Conservation (phyloP, 495 filamentous ascomycete genomes). For the Aspergillus ostianus region DNA sequence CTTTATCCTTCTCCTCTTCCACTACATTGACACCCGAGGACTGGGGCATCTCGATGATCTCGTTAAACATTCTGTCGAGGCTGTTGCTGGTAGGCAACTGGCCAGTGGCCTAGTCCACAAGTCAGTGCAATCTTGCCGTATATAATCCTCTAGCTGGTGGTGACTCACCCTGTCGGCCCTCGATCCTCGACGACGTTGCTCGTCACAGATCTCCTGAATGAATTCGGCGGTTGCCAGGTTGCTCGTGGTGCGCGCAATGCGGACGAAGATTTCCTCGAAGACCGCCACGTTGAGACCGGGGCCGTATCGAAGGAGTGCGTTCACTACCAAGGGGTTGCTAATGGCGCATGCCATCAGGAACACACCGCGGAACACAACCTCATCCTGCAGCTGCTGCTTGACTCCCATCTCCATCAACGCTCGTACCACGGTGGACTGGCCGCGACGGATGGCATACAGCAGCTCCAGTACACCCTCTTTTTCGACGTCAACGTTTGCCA, state of each 20-base stretch:
- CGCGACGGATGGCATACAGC: constrained; percentile 7
- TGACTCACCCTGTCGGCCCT: neutral
- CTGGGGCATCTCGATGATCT: neutral
- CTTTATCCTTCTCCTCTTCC: neutral
- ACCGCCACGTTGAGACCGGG: neutral
- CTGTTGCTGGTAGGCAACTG: neutral
- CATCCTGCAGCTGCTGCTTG: constrained; percentile 4
- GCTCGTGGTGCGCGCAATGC: neutral
- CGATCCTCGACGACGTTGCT: neutral
- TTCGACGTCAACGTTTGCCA: constrained; percentile 6
- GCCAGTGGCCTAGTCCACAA: neutral
- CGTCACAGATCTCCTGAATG: neutral
- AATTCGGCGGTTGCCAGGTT: constrained; percentile 1
- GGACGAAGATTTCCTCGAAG: constrained; percentile 2
- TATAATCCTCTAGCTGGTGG: neutral
- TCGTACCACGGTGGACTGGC: constrained; percentile 7
- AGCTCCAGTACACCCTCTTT: constrained; percentile 2
- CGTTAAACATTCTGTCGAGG: neutral
- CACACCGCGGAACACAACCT: neutral
- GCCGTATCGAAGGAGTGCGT: constrained; percentile 4
- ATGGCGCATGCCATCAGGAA: constrained; percentile 9
- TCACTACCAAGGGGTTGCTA: constrained; percentile 1
- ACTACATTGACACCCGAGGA: neutral
- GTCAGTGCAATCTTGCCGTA: neutral
- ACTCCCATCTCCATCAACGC: constrained; percentile 12